A percentile compares a stretch with the other conserved stretches of the same genome.
phyloP scores from a whole-genome alignment of 495 filamentous ascomycete species.

The Lophiostoma macrostomum region DNA sequence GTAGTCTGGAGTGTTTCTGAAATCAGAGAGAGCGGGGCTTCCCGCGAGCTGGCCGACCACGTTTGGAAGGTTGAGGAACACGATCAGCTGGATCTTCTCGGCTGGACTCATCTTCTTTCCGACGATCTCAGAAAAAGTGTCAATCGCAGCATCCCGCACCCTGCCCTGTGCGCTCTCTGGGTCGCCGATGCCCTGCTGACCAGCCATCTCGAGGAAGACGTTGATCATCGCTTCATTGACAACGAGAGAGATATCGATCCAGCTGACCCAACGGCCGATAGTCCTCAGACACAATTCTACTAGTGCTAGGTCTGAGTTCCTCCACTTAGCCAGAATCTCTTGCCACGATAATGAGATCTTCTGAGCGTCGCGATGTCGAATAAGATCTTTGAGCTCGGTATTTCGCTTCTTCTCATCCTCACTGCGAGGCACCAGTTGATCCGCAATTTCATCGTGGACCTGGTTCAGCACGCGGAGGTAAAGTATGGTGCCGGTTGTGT shows the following conservation, averaged over 20 bases:
- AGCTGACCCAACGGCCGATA: slow-evolving; percentile 93
- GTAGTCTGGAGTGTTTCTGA: slow-evolving; percentile 70
- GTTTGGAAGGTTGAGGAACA: slow-evolving; percentile 77
- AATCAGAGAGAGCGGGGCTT: slow-evolving; percentile 72
- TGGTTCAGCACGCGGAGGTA: slow-evolving; percentile 84
- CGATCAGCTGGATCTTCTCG: slow-evolving; percentile 92
- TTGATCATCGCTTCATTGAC: slow-evolving; percentile 83
- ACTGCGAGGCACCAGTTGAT: slow-evolving; percentile 75
- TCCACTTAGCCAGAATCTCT: slow-evolving; percentile 80
- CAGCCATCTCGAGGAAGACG: slow-evolving; percentile 69
- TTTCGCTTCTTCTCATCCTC: slow-evolving; percentile 73
- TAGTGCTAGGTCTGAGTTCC: slow-evolving; percentile 65
- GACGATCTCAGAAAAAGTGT: slow-evolving; percentile 90
- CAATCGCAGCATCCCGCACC: slow-evolving; percentile 81
- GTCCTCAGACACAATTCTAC: slow-evolving; percentile 84
- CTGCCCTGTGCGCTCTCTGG: slow-evolving; percentile 61
- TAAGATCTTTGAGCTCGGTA: slow-evolving; percentile 81
- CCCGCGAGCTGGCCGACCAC: slow-evolving; percentile 78
- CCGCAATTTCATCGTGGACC: slow-evolving; percentile 96
- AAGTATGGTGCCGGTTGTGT: slow-evolving; percentile 71
- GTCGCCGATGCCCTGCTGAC: slow-evolving; percentile 57
- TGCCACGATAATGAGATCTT: slow-evolving; percentile 88
- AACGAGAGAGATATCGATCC: slow-evolving; percentile 92
- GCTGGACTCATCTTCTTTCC: slow-evolving; percentile 94
- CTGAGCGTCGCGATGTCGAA: slow-evolving; percentile 76